phyloP scores from a whole-genome alignment of 768 basidiomycete genomes.

The Trichaptum fuscoviolaceum region DNA sequence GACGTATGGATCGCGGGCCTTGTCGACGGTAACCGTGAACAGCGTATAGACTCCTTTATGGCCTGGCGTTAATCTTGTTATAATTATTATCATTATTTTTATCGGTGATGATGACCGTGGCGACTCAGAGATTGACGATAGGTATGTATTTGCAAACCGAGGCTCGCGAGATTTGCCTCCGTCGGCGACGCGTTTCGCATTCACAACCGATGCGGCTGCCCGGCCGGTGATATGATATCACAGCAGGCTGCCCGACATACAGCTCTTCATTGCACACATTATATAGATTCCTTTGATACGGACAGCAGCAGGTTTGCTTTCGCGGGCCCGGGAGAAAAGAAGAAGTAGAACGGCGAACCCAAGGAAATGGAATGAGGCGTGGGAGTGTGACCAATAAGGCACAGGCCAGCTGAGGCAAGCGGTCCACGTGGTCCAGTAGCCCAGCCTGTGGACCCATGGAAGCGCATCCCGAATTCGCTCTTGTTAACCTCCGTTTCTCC shows the following conservation, averaged over 20 bases:
- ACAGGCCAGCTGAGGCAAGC: background rate
- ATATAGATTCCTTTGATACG: background rate
- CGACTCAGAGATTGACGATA: too few species aligned
- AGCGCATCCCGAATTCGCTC: conserved; percentile 1
- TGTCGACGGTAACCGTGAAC: background rate
- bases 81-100: too few species aligned
- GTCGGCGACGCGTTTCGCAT: background rate
- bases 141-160: background rate
- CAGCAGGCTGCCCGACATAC: background rate
- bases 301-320: background rate
- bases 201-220: background rate
- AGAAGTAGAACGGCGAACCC: too few species aligned
- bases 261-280: background rate
- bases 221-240: background rate
- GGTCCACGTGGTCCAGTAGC: background rate
- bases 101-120: too few species aligned
- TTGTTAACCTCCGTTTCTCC: conserved; percentile 1
- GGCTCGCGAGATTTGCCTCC: background rate
- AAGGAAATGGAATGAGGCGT: background rate
- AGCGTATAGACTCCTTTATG: background rate
- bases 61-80: background rate
- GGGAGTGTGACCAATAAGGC: background rate
- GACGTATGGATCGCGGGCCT: background rate
- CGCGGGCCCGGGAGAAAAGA: background rate
- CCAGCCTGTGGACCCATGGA: background rate